Evolutionary conservation across 73 alveolate genomes (phyloP), one percentile per base, ranked within the genome.

Genomic region (Loxodes magnus): DNA sequence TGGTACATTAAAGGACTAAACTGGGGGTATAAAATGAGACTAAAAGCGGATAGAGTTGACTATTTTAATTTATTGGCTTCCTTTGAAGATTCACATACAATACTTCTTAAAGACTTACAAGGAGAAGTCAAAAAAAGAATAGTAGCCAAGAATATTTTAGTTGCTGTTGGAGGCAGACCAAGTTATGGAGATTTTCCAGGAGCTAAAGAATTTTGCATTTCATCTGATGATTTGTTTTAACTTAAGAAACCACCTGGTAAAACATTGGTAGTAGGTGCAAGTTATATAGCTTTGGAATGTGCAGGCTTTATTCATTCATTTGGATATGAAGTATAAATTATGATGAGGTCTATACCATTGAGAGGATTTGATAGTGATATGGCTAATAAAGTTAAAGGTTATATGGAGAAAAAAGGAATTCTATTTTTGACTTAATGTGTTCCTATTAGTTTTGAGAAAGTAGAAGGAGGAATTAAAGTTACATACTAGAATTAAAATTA

Each of bases 191-290:
- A 20, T 3, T 19, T 4, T 15, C 65, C 67, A 0, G 35, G 65
- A 51, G 30, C 75, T 44, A 1, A 48, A 54, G 35, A 65, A 28
- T 38, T 67, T 70, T 7, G 55, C 42, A 28, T 46, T 38, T 21
- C 56, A 44, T 71, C 95, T 51, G 97, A 94, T 79, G 99, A 94
- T 78, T 54, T 94, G 33, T 94, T 94, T 78, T 75, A 89, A 67
- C 29, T 68, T 74, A 65, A 89, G 44, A 71, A 66, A 30, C 76
- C 92, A 4, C 99, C 98, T 6, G 99, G 98, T 39, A 89, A 89
- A 62, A 88, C 98, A n/a, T 76, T 94, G 14, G 96, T 92, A 37
- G 92, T 94, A 5, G 99, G 99, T 5, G 99, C 98, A 4, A 84
- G 97, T 21, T 94, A 94, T 74, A 93, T 94, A 24, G 52, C 62